Conservation (phyloP, 768 basidiomycete species). For the Lentinula guzmanii region DNA sequence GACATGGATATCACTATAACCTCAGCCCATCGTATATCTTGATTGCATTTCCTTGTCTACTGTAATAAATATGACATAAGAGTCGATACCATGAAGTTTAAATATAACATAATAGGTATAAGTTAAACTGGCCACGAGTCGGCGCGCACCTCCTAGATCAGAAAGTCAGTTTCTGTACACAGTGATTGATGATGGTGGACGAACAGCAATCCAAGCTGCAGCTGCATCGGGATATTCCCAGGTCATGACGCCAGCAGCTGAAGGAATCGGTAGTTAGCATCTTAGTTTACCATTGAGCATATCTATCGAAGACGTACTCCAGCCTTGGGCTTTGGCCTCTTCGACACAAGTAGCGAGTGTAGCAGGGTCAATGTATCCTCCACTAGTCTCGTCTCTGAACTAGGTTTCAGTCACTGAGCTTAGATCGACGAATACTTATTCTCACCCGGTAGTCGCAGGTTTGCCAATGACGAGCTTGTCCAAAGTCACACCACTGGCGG, state of each 20-base stretch:
- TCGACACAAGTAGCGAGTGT: conserved; percentile 57
- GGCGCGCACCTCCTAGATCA: not conserved
- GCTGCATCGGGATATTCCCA: conserved; percentile 35
- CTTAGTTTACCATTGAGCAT: not conserved
- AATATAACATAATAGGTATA: not conserved
- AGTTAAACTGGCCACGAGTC: not conserved
- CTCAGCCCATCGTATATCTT: too few relatives aligned
- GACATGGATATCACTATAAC: too few relatives aligned
- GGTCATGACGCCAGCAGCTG: conserved; percentile 27
- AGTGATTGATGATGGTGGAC: conserved; percentile 25
- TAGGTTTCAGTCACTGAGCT: not conserved
- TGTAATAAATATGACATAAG: too few relatives aligned
- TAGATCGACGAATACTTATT: not conserved
- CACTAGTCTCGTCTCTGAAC: conserved; percentile 37
- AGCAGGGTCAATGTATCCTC: conserved; percentile 55
- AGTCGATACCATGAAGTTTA: too few relatives aligned
- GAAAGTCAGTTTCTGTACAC: conserved; percentile 7
- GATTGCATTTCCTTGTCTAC: too few relatives aligned
- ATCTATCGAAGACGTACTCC: conserved; percentile 37
- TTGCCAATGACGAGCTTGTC: conserved; percentile 76
- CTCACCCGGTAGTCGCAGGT: conserved; percentile 38
- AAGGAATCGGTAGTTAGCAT: not conserved
- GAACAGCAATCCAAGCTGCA: conserved; percentile 35
- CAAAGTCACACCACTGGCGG: conserved; percentile 47
- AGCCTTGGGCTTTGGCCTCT: conserved; percentile 54